Conservation (phyloP, 1,284 basidiomycete genomes). For the Clitocybe nebularis region DNA sequence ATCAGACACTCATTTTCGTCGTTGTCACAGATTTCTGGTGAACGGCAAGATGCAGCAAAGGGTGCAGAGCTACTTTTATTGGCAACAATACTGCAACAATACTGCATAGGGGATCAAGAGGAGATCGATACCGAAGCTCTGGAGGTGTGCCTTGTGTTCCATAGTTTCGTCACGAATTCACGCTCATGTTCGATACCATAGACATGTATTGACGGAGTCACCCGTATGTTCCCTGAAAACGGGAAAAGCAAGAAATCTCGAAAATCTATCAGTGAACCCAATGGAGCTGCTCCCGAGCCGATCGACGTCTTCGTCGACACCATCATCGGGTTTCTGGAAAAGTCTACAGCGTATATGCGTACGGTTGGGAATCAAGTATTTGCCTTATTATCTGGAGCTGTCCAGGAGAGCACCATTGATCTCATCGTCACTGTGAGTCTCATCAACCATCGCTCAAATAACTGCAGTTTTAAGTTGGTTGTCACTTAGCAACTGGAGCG, state of each 20-base stretch:
- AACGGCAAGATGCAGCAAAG: conserved; percentile 49
- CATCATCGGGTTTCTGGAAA: conserved; percentile 86
- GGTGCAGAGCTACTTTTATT: conserved; percentile 72
- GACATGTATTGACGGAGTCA: conserved; percentile 51
- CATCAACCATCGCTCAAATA: neutral
- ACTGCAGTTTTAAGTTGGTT: conserved; percentile 1
- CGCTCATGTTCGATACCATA: conserved; percentile 21
- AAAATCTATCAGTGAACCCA: conserved; percentile 32
- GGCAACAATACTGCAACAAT: conserved; percentile 67
- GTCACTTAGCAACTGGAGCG: conserved; percentile 73
- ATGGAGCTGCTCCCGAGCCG: conserved; percentile 41
- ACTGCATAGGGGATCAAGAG: conserved; percentile 57
- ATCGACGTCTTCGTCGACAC: conserved; percentile 86
- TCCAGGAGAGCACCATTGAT: conserved; percentile 76
- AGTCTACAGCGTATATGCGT: conserved; percentile 80
- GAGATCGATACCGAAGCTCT: conserved; percentile 48
- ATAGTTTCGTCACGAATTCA: conserved; percentile 6
- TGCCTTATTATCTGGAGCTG: conserved; percentile 65
- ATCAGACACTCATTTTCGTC: too few species aligned
- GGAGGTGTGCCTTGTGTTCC: conserved; percentile 44
- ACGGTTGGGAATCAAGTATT: conserved; percentile 83
- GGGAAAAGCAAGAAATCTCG: conserved; percentile 44
- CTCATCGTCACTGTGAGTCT: conserved; percentile 77
- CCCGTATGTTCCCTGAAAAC: conserved; percentile 44
- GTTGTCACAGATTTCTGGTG: conserved; percentile 32